Percentiles rank a stretch among this genome's conserved stretches.
Conservation (phyloP, 108 stramenopile genomes). For the Conticribra weissflogii region DNA sequence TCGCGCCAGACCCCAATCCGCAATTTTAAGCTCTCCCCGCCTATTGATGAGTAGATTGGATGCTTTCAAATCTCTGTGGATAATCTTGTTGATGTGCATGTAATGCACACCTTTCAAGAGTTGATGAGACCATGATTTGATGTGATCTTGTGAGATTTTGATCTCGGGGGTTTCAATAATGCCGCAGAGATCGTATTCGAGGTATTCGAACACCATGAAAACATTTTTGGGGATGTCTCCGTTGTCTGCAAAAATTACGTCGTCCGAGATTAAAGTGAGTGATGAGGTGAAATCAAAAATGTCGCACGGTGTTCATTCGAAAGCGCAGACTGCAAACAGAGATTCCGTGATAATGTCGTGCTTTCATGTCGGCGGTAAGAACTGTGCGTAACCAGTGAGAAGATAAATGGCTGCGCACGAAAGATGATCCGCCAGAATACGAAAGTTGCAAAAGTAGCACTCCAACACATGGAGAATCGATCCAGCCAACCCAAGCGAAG, state of each 20-base stretch:
- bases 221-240: constrained; percentile 87
- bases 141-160: constrained; percentile 79
- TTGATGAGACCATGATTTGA: constrained; percentile 93
- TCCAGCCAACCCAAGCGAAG: too few relatives aligned
- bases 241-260: constrained; percentile 52
- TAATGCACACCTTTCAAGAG: constrained; percentile 90
- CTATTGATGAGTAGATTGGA: constrained; percentile 92
- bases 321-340: constrained; percentile 25
- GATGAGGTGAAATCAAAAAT: constrained; percentile 8
- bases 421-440: constrained; percentile 59
- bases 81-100: constrained; percentile 93
- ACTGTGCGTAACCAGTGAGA: constrained; percentile 74
- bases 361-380: constrained; percentile 78
- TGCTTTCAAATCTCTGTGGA: constrained; percentile 95
- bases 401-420: constrained; percentile 66
- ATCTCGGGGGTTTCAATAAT: constrained; percentile 86
- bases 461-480: too few relatives aligned
- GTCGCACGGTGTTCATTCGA: constrained; percentile 36
- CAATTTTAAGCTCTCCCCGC: constrained; percentile 92
- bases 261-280: constrained; percentile 20
- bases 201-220: constrained; percentile 96
- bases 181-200: constrained; percentile 90
- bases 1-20: constrained; percentile 95
- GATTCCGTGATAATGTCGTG: constrained; percentile 66
- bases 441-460: neutral